These are phyloP conservation scores for Camellia sinensis DNA, from an alignment of 148 eudicot species.

Conservation along the genomic window DNA sequence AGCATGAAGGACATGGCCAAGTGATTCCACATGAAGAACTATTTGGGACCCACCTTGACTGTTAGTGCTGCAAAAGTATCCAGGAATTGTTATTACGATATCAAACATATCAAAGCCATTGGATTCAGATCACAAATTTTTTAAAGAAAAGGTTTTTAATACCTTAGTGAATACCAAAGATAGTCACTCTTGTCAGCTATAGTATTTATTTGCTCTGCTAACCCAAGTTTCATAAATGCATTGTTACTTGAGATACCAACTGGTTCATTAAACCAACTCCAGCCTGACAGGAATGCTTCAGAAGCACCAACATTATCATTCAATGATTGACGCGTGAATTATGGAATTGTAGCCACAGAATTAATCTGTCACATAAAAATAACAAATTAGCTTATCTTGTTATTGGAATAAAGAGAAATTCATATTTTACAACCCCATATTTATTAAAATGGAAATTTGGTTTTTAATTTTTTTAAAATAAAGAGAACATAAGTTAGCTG, in stretches of 20 bases:
- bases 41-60: constrained; percentile 65
- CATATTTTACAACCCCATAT: background rate
- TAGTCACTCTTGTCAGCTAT: constrained; percentile 91
- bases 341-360: constrained; percentile 54
- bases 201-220: constrained; percentile 87
- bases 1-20: constrained; percentile 80
- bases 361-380: constrained; percentile 55
- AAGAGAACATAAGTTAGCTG: background rate
- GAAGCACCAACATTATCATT: constrained; percentile 36
- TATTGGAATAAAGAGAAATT: background rate
- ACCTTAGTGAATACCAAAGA: constrained; percentile 95
- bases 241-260: constrained; percentile 68
- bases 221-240: constrained; percentile 54
- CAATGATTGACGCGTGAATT: constrained; percentile 39
- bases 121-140: background rate
- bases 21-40: constrained; percentile 71
- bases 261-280: constrained; percentile 86
- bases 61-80: constrained; percentile 41
- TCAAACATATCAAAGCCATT: background rate
- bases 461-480: background rate
- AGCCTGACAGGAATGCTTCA: constrained; percentile 43
- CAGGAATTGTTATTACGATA: background rate
- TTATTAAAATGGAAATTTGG: no score
- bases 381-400: background rate
- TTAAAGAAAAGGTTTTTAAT: background rate